A percentile compares a stretch with the other conserved stretches of the same genome.
These are phyloP conservation scores for Caryopteris hybrid DNA, from an alignment of 305 asterid genomes.

Conservation along the genomic window DNA sequence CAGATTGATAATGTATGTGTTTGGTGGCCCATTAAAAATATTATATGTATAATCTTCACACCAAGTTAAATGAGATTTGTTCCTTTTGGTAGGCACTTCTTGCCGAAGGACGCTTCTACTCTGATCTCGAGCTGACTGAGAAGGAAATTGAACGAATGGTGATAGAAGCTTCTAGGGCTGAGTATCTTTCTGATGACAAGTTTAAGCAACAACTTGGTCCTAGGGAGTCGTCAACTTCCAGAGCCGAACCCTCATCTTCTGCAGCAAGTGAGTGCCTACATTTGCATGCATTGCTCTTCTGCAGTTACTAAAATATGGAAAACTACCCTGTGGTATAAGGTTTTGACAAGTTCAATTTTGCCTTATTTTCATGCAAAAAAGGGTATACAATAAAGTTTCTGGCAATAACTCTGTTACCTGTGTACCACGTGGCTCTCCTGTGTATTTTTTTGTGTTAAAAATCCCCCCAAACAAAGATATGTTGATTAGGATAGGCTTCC, in stretches of 20 bases:
- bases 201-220: conserved; percentile 57
- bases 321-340: neutral
- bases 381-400: no score
- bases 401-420: neutral
- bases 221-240: conserved; percentile 79
- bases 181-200: conserved; percentile 65
- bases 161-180: conserved; percentile 96
- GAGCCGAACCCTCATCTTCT: conserved; percentile 96
- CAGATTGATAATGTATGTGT: conserved; percentile 81
- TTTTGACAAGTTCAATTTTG: no score
- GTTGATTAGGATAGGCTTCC: neutral
- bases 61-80: conserved; percentile 1
- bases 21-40: neutral
- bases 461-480: no score
- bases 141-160: conserved; percentile 98
- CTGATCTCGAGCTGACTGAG: conserved; percentile 97
- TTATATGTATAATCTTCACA: neutral
- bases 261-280: conserved; percentile 71
- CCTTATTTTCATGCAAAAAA: neutral
- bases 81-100: conserved; percentile 68
- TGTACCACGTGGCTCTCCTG: no score
- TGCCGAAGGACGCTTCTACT: conserved; percentile 96
- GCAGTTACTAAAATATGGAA: neutral
- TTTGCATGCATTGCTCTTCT: conserved; percentile 7
- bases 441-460: no score